Base-by-base conservation (phyloP, 306 rosid species). In the Dalbergia cochinchinensis region DNA sequence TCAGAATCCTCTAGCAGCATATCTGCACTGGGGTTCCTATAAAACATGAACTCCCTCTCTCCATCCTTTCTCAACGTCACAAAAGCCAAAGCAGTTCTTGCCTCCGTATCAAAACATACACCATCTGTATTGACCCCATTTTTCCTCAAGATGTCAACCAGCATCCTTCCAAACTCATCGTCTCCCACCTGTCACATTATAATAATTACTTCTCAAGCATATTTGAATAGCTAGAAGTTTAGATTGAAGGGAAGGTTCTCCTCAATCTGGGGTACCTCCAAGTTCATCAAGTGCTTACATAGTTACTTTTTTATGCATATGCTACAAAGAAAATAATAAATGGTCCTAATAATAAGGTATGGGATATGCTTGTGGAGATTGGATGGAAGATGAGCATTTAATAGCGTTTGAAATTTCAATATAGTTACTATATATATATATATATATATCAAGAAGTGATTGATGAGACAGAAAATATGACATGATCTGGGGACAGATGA, bases 1-100 rank as follows among this genome's bases (percentile, higher is more conserved):
- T 91, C 94, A 26, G 94, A 79, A 8, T 88, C 91, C 64, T 41
- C 74, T 15, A 90, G 80, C 50, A 90, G 71, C 94, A 90, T 90
- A 76, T 90, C 92, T 13, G 94, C 92, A 82, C 94, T 90, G 1
- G 94, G 94, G 14, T 91, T 91, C 34, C 94, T 85, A 18, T 91
- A 91, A 59, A 91, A 88, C 92, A 91, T 88, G 86, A 91, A 91
- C 79, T 91, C 94, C 72, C 94, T 91, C 85, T 91, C 94, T 57
- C 94, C 94, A 65, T 87, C 83, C 19, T 74, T 83, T 70, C 77
- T 88, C 72, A 91, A 42, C 11, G 94, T 88, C 79, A 91, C 92
- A 61, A 91, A 91, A 15, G 92, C 94, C 87, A 91, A 82, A 50
- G 94, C 92, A 12, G 94, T 91, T 78, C 92, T 84, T 11, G 92